These are phyloP conservation scores for Aspergillus unguis DNA, from an alignment of 2,329 filamentous ascomycete species.

Conservation along the genomic window DNA sequence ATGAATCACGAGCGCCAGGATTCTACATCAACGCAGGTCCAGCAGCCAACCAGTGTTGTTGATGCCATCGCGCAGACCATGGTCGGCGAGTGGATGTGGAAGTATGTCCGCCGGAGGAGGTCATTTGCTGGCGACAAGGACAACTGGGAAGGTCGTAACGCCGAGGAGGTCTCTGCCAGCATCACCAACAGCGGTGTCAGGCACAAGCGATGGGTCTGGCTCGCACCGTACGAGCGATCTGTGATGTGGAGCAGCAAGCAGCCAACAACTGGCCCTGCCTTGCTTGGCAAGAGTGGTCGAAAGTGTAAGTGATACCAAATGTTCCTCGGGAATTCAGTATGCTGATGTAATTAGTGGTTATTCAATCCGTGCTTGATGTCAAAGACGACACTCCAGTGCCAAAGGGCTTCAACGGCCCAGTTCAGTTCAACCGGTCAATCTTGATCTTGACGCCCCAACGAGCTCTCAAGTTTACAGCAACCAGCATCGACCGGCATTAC, in stretches of 20 bases:
- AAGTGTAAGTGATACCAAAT: constrained; percentile 68
- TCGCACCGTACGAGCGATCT: constrained; percentile 91
- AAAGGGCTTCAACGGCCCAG: constrained; percentile 56
- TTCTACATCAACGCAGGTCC: constrained; percentile 58
- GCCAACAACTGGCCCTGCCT: constrained; percentile 77
- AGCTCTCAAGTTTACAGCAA: constrained; percentile 91
- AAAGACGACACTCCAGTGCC: constrained; percentile 88
- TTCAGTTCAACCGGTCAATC: constrained; percentile 86
- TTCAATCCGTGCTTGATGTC: constrained; percentile 95
- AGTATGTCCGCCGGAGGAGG: constrained; percentile 60
- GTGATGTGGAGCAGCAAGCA: constrained; percentile 99
- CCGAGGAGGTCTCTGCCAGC: constrained; percentile 67
- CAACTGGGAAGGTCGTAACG: constrained; percentile 53
- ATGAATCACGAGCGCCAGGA: constrained; percentile 40
- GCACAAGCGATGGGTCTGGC: constrained; percentile 97
- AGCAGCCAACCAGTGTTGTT: constrained; percentile 71
- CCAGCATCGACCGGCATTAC: constrained; percentile 80
- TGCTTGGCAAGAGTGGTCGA: constrained; percentile 90
- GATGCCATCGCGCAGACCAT: constrained; percentile 97
- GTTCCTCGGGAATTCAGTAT: not conserved
- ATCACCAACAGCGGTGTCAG: constrained; percentile 64
- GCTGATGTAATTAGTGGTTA: constrained; percentile 61
- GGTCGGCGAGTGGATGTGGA: constrained; percentile 73
- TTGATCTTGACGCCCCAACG: constrained; percentile 89
- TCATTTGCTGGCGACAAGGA: constrained; percentile 73